Conservation (phyloP, 73 alveolate species). For the Blepharisma japonicum region DNA sequence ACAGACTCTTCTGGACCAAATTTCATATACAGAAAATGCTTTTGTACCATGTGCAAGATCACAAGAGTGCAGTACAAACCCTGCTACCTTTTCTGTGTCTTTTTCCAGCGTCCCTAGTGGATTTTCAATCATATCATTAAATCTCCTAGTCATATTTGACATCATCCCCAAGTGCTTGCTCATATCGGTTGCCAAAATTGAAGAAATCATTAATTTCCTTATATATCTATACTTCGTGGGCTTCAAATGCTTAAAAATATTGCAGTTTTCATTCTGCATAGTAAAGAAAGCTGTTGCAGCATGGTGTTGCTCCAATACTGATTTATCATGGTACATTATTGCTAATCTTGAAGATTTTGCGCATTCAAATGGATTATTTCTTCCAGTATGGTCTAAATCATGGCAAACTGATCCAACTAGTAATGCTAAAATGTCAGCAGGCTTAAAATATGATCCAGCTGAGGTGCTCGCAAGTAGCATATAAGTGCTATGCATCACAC, state of each 20-base stretch:
- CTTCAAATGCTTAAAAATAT: constrained; percentile 47
- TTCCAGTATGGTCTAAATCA: constrained; percentile 88
- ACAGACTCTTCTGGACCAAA: constrained; percentile 56
- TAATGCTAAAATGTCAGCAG: background rate
- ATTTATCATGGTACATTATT: constrained; percentile 69
- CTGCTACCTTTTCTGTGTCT: constrained; percentile 45
- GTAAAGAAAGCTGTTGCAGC: constrained; percentile 69
- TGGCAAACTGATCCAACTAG: constrained; percentile 53
- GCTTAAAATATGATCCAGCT: constrained; percentile 16
- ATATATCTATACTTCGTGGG: constrained; percentile 40
- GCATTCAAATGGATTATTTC: constrained; percentile 63
- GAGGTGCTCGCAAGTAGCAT: constrained; percentile 18
- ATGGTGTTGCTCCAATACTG: constrained; percentile 84
- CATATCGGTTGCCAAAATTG: constrained; percentile 89
- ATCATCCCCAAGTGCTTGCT: constrained; percentile 61
- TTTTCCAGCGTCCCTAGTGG: constrained; percentile 42
- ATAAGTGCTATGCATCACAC: constrained; percentile 44
- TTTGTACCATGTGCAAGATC: constrained; percentile 66
- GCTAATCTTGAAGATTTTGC: constrained; percentile 61
- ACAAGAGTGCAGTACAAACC: constrained; percentile 70
- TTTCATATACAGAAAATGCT: constrained; percentile 42
- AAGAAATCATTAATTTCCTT: constrained; percentile 74
- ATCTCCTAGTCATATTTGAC: constrained; percentile 43
- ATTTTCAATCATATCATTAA: constrained; percentile 43
- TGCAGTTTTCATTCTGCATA: constrained; percentile 42